Conservation (phyloP, 805 yeast species). For the Barnettozyma californica region DNA sequence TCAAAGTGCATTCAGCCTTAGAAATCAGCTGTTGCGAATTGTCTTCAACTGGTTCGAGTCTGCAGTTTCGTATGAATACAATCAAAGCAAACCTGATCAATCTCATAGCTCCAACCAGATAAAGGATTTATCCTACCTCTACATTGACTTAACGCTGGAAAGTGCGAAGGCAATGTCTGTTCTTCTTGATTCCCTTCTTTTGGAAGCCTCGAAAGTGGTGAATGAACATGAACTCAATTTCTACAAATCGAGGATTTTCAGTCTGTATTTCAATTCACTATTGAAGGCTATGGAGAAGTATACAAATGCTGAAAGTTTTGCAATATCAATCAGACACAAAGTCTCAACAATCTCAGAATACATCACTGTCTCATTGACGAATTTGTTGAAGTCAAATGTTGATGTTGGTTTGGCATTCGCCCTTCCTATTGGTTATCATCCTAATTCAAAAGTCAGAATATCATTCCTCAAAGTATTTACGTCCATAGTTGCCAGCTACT, state of each 20-base stretch:
- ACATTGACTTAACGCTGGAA: conserved; percentile 59
- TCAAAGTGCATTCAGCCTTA: conserved; percentile 40
- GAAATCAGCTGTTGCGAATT: conserved; percentile 43
- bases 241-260: conserved; percentile 57
- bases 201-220: conserved; percentile 54
- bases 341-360: conserved; percentile 53
- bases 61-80: conserved; percentile 39
- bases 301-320: conserved; percentile 29
- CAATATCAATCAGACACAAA: conserved; percentile 44
- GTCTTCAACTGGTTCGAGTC: conserved; percentile 50
- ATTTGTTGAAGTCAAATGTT: conserved; percentile 64
- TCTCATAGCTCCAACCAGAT: background rate
- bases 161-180: conserved; percentile 53
- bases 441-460: conserved; percentile 56
- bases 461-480: conserved; percentile 77
- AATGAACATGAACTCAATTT: conserved; percentile 48
- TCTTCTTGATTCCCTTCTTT: conserved; percentile 48
- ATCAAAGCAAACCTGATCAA: conserved; percentile 28
- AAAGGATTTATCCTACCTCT: conserved; percentile 42
- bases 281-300: conserved; percentile 37
- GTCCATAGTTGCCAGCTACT: conserved; percentile 44
- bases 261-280: conserved; percentile 63
- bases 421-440: conserved; percentile 72
- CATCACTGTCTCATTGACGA: conserved; percentile 60
- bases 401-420: conserved; percentile 75